Conservation (phyloP, 2,329 filamentous ascomycete genomes). For the Phyllachora maydis region DNA sequence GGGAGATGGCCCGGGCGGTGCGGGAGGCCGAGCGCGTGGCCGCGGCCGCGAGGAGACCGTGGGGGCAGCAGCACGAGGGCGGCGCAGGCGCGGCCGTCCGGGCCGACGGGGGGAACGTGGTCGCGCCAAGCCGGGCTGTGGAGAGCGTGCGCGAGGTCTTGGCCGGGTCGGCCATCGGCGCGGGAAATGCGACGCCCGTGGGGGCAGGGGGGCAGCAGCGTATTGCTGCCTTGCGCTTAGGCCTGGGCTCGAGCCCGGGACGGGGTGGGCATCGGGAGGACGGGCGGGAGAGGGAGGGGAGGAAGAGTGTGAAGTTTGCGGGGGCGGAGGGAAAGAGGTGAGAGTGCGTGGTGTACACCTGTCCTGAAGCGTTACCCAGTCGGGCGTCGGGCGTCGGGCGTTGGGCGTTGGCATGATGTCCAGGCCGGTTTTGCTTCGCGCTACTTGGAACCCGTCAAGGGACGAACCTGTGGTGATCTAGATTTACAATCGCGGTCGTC, state of each 20-base stretch:
- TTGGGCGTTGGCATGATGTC: no score
- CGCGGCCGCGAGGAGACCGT: no score
- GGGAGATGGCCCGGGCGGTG: slow-evolving; percentile 28
- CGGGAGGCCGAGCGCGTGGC: slow-evolving; percentile 13
- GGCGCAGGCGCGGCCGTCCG: neutral
- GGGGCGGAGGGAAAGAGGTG: slow-evolving; percentile 16
- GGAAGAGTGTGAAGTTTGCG: slow-evolving; percentile 45
- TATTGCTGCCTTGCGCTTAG: neutral
- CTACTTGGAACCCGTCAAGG: no score
- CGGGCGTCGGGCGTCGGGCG: no score
- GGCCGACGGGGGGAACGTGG: slow-evolving; percentile 28
- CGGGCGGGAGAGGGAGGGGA: slow-evolving; percentile 24
- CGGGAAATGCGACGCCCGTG: no score
- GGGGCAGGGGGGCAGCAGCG: neutral
- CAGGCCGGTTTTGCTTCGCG: no score
- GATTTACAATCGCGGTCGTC: no score
- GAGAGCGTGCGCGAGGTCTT: slow-evolving; percentile 32
- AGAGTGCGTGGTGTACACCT: neutral
- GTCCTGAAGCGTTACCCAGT: no score
- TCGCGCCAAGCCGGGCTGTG: slow-evolving; percentile 37
- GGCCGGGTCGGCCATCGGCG: slow-evolving; percentile 2
- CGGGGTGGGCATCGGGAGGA: slow-evolving; percentile 1
- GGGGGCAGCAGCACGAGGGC: slow-evolving; percentile 1
- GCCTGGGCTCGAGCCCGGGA: slow-evolving; percentile 6
- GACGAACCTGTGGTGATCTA: no score